These are phyloP conservation scores for Phialemonium atrogriseum DNA, from an alignment of 2,329 filamentous ascomycete species.

Conservation along the genomic window DNA sequence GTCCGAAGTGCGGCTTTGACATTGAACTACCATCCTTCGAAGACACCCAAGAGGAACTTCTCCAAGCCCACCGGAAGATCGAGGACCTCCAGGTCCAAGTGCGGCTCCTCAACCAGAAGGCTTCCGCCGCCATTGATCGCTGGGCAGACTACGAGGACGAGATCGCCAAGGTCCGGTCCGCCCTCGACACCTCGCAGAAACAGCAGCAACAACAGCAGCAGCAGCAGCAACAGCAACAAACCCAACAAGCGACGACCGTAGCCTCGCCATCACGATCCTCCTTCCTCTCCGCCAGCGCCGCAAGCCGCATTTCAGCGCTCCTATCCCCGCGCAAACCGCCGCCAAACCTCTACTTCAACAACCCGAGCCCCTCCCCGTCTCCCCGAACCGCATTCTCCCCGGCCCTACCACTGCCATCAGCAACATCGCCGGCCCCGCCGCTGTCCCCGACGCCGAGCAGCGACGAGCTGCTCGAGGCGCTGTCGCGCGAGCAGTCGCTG, in stretches of 20 bases:
- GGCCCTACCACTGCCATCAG: not conserved
- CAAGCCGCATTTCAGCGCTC: constrained; percentile 34
- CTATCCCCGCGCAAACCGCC: constrained; percentile 37
- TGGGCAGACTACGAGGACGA: constrained; percentile 79
- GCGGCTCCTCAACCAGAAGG: constrained; percentile 61
- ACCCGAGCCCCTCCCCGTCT: constrained; percentile 4
- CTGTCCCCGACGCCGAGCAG: constrained; percentile 15
- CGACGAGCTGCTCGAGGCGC: constrained; percentile 51
- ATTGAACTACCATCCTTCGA: constrained; percentile 22
- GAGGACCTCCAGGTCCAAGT: constrained; percentile 65
- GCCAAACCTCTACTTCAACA: constrained; percentile 22
- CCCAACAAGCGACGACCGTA: constrained; percentile 14
- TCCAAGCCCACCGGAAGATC: constrained; percentile 51
- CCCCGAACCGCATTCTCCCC: constrained; percentile 3
- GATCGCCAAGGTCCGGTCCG: constrained; percentile 46
- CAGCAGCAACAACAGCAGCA: constrained; percentile 13
- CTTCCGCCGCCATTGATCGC: constrained; percentile 53
- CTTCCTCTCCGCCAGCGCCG: constrained; percentile 36
- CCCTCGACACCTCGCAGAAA: not conserved
- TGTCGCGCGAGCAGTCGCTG: constrained; percentile 58
- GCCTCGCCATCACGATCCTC: constrained; percentile 28
- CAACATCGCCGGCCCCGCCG: constrained; percentile 7
- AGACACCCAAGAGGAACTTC: constrained; percentile 33
- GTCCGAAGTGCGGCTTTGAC: constrained; percentile 41
- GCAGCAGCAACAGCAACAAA: constrained; percentile 12